phyloP scores from a whole-genome alignment of 2,329 filamentous ascomycete species.

The Truncatella angustata region DNA sequence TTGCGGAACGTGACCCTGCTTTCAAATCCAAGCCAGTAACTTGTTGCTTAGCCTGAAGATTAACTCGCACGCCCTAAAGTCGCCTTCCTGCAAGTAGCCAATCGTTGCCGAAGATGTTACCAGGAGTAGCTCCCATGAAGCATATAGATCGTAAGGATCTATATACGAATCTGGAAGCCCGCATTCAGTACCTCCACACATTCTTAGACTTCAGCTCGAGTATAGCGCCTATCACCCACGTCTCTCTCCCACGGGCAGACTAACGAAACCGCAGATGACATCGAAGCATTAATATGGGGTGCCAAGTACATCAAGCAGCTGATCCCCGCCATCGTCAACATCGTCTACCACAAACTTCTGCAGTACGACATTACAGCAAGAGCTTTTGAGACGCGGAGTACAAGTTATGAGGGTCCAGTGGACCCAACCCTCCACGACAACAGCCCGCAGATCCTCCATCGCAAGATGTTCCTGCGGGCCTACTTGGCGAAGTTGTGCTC shows the following conservation, averaged over 20 bases:
- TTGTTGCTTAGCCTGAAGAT: no score
- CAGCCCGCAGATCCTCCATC: slow-evolving; percentile 71
- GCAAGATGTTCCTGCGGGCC: slow-evolving; percentile 76
- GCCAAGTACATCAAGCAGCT: slow-evolving; percentile 78
- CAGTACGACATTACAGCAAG: slow-evolving; percentile 80
- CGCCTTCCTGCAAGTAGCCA: no score
- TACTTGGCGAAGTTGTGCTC: slow-evolving; percentile 74
- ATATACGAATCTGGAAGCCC: slow-evolving; percentile 67
- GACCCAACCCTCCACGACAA: slow-evolving; percentile 64
- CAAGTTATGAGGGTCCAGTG: slow-evolving; percentile 65
- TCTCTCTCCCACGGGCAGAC: not conserved
- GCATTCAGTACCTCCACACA: slow-evolving; percentile 70
- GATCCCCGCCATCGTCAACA: slow-evolving; percentile 79
- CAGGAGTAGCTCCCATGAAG: slow-evolving; percentile 28
- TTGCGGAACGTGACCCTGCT: no score
- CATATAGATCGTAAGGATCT: slow-evolving; percentile 70
- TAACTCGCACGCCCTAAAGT: no score
- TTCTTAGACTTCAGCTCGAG: slow-evolving; percentile 74
- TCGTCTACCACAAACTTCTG: slow-evolving; percentile 79
- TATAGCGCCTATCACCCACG: slow-evolving; percentile 36
- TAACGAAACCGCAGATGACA: slow-evolving; percentile 54
- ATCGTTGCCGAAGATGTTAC: slow-evolving; percentile 6
- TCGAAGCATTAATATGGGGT: slow-evolving; percentile 67
- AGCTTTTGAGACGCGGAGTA: slow-evolving; percentile 65
- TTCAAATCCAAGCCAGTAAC: no score